These are phyloP conservation scores for Botrytis tulipae DNA, from an alignment of 2,329 filamentous ascomycete genomes.

Conservation along the genomic window DNA sequence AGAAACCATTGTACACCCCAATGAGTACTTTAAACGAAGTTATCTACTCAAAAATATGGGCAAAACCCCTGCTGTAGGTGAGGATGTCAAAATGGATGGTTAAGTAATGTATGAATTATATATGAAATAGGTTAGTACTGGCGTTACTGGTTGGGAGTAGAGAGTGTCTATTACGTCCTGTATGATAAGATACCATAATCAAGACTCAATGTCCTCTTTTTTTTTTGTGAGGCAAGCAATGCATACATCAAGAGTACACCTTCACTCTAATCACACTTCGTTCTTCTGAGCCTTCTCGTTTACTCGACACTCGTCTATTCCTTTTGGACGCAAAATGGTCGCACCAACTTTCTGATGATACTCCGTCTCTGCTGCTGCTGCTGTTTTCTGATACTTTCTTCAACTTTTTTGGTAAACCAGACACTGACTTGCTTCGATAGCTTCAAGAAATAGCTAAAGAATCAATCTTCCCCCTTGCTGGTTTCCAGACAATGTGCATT, in stretches of 20 bases:
- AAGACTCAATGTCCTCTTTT: not conserved
- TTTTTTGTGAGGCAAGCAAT: not conserved
- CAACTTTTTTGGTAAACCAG: not conserved
- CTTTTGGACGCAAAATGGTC: not conserved
- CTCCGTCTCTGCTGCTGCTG: not conserved
- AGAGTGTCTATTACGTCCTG: not conserved
- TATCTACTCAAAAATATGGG: conserved; percentile 81
- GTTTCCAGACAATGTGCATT: not conserved
- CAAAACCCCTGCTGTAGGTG: conserved; percentile 24
- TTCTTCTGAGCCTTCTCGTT: not conserved
- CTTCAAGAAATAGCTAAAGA: not conserved
- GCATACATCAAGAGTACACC: not conserved
- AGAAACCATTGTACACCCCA: conserved; percentile 95
- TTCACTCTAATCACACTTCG: not conserved
- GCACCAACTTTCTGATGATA: not conserved
- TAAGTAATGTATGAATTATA: conserved; percentile 12
- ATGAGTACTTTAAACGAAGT: conserved; percentile 96
- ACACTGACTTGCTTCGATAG: not conserved
- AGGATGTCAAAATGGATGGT: conserved; percentile 20
- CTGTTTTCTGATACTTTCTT: not conserved
- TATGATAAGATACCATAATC: conserved; percentile 2
- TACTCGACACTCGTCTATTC: not conserved
- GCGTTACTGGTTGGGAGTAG: not conserved
- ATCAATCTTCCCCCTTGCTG: not conserved
- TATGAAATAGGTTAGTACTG: conserved; percentile 13